Conservation (phyloP, 306 rosid genomes). For the Fragaria nilgerrensis region DNA sequence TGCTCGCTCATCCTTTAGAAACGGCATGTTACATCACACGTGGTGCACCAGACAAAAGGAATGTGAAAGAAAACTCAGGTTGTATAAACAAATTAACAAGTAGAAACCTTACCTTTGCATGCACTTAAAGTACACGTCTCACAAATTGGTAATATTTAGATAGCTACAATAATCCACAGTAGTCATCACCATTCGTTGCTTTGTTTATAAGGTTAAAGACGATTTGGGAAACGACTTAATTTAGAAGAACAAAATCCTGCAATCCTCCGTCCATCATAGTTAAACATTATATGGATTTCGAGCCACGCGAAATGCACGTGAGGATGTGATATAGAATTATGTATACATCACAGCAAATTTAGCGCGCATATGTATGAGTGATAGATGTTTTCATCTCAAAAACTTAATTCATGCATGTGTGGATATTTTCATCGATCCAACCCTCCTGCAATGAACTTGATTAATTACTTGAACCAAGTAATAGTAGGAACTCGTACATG, state of each 20-base stretch:
- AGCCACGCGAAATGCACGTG: constrained; percentile 19
- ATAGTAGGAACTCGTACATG: no score
- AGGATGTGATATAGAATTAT: neutral
- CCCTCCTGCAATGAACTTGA: neutral
- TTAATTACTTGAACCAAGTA: no score
- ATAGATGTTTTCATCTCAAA: neutral
- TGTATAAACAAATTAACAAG: constrained; percentile 13
- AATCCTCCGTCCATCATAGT: neutral
- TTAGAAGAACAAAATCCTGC: neutral
- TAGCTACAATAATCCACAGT: neutral
- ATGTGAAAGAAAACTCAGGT: constrained; percentile 44
- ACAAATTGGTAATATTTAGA: neutral
- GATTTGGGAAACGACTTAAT: neutral
- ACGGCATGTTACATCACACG: constrained; percentile 79
- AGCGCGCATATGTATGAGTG: neutral
- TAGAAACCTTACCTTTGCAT: constrained; percentile 7
- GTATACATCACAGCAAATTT: neutral
- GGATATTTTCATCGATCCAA: neutral
- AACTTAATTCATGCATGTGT: neutral
- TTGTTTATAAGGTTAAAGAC: neutral
- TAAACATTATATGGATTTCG: neutral
- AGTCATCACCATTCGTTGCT: neutral
- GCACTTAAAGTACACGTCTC: constrained; percentile 35
- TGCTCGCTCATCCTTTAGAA: constrained; percentile 32
- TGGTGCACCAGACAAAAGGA: constrained; percentile 66